Base-by-base conservation (phyloP, 331 rosid genomes). In the Saraca asoca region DNA sequence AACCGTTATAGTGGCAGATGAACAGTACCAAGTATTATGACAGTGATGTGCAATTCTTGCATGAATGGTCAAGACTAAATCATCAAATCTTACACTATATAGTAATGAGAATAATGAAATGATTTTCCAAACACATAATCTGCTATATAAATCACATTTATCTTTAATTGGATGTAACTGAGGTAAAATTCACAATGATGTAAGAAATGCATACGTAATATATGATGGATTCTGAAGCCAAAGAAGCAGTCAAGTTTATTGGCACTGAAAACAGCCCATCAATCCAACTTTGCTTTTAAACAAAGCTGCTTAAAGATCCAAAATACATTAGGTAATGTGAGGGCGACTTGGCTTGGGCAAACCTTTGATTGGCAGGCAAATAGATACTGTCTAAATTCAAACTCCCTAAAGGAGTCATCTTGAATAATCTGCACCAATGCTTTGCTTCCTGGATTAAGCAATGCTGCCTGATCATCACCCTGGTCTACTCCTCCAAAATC, bases 311-410 rank as follows among this genome's bases (percentile, higher is more conserved):
- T 72, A 61, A 19, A 50, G 46, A 35, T 41, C 48, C 50, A 73
- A 53, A 46, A 44, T 62, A 12, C 62, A 55, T 19, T 15, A 24
- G 14, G 49, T 33, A 64, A 69, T 20, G 50, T 7, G 35, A 71
- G 51, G 29, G 64, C 51, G 41, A 59, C 38, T 51, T 56, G 38
- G 80, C 73, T 20, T 58, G 62, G 43, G 46, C 81, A 62, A 69
- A 94, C 99, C 99, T 88, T 91, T 72, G 97, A 73, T 76, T 86
- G 97, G 71, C 96, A 88, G 75, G 97, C 80, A 79, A 94, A 90
- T 37, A 90, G 87, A 86, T 94, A 94, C 74, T 90, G 99, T 80
- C 95, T 76, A 82, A 94, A 90, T 72, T 94, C 99, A 78, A 94
- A 94, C 77, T 94, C 99, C 86, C 97, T 78, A 72, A 94, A 90